phyloP scores from a whole-genome alignment of 352 stramenopile genomes.

The Aphanomyces stellatus region DNA sequence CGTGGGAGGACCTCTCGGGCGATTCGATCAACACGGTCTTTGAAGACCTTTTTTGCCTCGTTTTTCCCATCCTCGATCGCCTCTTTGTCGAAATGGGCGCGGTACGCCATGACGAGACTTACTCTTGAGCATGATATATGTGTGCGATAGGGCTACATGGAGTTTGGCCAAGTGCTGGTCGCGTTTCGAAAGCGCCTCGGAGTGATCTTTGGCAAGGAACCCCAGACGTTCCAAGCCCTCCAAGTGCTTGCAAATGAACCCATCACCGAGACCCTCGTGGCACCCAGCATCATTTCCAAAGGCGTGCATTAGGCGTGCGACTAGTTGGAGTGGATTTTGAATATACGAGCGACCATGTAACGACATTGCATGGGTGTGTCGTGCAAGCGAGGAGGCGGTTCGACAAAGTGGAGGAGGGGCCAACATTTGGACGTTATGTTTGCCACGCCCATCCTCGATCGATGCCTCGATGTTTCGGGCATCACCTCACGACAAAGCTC shows the following conservation, averaged over 20 bases:
- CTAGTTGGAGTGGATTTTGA: too few species aligned
- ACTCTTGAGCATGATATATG: neutral
- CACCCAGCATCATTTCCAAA: conserved; percentile 20
- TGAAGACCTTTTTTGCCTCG: conserved; percentile 74
- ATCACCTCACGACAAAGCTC: too few species aligned
- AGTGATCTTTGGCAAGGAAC: conserved; percentile 65
- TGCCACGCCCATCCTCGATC: too few species aligned
- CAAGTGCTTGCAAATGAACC: conserved; percentile 57
- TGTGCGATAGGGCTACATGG: conserved; percentile 70
- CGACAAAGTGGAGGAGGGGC: too few species aligned
- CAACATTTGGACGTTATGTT: too few species aligned
- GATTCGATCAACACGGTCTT: conserved; percentile 76
- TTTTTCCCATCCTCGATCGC: conserved; percentile 72
- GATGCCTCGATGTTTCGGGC: too few species aligned
- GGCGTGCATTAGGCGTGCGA: conserved; percentile 4
- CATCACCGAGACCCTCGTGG: conserved; percentile 43
- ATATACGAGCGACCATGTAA: too few species aligned
- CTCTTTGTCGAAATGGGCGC: conserved; percentile 83
- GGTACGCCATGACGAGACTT: conserved; percentile 38
- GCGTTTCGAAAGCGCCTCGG: conserved; percentile 56
- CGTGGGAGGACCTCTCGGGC: conserved; percentile 63
- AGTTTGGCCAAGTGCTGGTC: conserved; percentile 73
- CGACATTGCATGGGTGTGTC: too few species aligned
- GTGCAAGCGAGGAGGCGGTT: too few species aligned
- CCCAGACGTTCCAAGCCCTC: conserved; percentile 49